These are phyloP conservation scores for Chlorella sp. DNA, from an alignment of 139 green algal genomes.

Conservation along the genomic window DNA sequence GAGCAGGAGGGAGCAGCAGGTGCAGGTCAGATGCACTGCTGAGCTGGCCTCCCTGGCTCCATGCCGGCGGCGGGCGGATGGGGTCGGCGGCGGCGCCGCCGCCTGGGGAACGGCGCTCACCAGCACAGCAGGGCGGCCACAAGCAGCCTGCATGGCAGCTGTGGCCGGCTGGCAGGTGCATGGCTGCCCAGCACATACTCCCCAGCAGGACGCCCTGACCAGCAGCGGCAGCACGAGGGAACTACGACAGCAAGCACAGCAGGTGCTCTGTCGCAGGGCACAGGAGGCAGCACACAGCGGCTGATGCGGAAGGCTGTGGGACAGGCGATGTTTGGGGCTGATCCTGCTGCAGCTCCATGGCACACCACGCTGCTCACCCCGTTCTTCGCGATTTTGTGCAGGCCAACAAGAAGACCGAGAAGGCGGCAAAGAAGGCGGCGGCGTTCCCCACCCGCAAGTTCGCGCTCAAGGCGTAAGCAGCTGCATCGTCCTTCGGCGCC, in stretches of 20 bases:
- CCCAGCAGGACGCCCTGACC: too few relatives aligned
- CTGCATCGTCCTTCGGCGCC: too few relatives aligned
- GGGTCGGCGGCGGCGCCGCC: neutral
- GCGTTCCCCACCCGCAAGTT: conserved; percentile 93
- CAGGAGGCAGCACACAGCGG: neutral
- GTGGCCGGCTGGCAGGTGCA: too few relatives aligned
- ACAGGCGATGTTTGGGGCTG: neutral
- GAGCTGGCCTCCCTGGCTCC: neutral
- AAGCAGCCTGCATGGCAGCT: too few relatives aligned
- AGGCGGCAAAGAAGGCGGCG: conserved; percentile 71
- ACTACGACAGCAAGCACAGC: too few relatives aligned
- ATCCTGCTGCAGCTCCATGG: neutral
- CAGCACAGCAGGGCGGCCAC: too few relatives aligned
- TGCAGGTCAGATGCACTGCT: neutral
- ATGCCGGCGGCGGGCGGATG: neutral
- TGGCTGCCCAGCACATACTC: too few relatives aligned
- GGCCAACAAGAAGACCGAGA: conserved; percentile 68
- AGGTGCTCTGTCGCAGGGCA: too few relatives aligned
- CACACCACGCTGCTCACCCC: neutral
- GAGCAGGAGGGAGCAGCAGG: neutral
- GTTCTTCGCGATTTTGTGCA: conserved; percentile 35
- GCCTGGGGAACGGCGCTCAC: too few relatives aligned
- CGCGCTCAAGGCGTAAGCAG: conserved; percentile 90
- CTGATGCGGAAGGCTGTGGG: neutral
- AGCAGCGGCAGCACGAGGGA: too few relatives aligned